Percentiles rank a stretch among this genome's conserved stretches.
phyloP scores from a whole-genome alignment of 495 filamentous ascomycete species.

The Aspergillus ellipticus region DNA sequence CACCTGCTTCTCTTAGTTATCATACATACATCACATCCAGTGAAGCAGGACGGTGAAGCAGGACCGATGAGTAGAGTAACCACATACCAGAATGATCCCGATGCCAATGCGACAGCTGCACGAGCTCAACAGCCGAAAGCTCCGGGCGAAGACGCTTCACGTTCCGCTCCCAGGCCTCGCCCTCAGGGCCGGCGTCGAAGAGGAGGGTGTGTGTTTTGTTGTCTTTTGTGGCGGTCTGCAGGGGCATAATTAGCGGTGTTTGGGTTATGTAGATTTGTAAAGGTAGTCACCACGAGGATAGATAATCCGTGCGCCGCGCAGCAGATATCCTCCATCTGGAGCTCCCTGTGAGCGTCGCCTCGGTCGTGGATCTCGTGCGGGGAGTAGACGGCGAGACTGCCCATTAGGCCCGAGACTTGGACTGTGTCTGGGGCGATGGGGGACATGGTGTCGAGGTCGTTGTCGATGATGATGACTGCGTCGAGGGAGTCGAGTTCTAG shows the following conservation, averaged over 20 bases:
- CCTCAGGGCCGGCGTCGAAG: slow-evolving; percentile 59
- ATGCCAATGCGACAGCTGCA: slow-evolving; percentile 75
- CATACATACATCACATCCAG: neutral
- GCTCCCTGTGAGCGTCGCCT: slow-evolving; percentile 42
- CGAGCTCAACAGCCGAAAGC: slow-evolving; percentile 62
- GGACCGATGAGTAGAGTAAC: neutral
- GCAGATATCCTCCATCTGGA: slow-evolving; percentile 55
- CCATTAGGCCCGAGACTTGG: slow-evolving; percentile 40
- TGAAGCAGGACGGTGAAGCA: neutral
- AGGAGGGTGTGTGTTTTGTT: slow-evolving; percentile 50
- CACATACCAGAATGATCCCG: slow-evolving; percentile 53
- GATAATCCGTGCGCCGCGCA: slow-evolving; percentile 59
- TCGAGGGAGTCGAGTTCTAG: slow-evolving; percentile 48
- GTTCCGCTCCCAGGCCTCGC: slow-evolving; percentile 53
- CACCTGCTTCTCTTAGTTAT: slow-evolving; percentile 32
- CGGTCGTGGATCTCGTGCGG: slow-evolving; percentile 30
- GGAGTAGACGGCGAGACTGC: slow-evolving; percentile 32
- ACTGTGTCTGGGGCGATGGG: slow-evolving; percentile 46
- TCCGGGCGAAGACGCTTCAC: slow-evolving; percentile 46
- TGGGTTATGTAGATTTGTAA: neutral
- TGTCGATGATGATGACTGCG: slow-evolving; percentile 50
- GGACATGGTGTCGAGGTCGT: slow-evolving; percentile 58
- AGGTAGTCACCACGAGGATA: slow-evolving; percentile 45
- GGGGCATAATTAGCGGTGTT: neutral
- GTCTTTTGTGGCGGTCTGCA: slow-evolving; percentile 51